Base-by-base conservation (phyloP, 2,329 filamentous ascomycete genomes). In the Colletotrichum cuscutae region DNA sequence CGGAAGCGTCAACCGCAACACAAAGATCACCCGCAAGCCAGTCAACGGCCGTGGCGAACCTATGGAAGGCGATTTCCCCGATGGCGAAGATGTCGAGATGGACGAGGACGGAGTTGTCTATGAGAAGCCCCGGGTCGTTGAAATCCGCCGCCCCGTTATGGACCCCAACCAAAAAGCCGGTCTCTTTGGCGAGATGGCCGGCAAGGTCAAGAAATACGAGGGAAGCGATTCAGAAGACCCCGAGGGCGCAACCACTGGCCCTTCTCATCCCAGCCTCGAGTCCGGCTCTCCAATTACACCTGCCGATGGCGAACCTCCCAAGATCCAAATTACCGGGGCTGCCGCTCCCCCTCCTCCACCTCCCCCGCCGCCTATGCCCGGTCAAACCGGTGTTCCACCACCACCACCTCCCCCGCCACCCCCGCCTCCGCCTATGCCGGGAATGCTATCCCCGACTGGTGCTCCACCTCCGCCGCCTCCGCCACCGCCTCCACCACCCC, bases 121-220 rank as follows among this genome's bases (percentile, higher is more conserved):
- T 75, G 94, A 95, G 83, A 96, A 92, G 82, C 94, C 95, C 52
- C 90, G 92, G 68, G 84, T 98, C 62, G 90, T 98, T 70, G 89
- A 97, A 81, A 90, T 96, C 83, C 92, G 90, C 80, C 90, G 94
- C 74, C 94, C 95, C 12, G 83, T 87, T 42, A 84, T 90, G 77
- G 87, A 90, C 76, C 89, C 83, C 82, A 95, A 86, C 87, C 92
- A 85, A 85, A 91, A 86, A 85, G 91, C 80, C 81, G 96, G 84
- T 79, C 92, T 86, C 83, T 88, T 85, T 87, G 86, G 83, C 78
- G 90, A 98, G 82, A 92, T 98, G 76, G 89, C 91, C 42, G 89
- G 91, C 63, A 97, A 93, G 83, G 89, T 96, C 78, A 92, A 92
- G 83, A 90, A 86, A 73, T 90, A 91, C 77, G 93, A 93, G 78